Conservation (phyloP, 768 basidiomycete genomes). For the Tricholoma hemisulphureum region DNA sequence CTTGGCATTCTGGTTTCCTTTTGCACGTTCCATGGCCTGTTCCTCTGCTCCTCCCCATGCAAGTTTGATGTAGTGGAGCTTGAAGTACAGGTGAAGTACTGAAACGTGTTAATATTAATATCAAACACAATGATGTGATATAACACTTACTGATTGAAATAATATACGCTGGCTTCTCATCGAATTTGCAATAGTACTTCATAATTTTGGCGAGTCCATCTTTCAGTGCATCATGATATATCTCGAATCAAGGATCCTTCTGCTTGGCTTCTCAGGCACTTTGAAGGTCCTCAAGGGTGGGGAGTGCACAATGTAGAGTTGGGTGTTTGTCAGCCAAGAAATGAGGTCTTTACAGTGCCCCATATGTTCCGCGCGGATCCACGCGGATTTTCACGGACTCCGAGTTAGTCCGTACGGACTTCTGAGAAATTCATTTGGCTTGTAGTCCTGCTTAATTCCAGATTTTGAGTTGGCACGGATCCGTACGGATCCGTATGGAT, state of each 20-base stretch:
- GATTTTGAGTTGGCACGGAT: no score
- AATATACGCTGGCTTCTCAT: slow-evolving; percentile 17
- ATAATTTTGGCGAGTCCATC: slow-evolving; percentile 22
- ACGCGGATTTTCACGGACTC: no score
- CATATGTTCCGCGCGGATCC: no score
- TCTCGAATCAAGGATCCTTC: neutral
- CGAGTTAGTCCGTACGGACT: no score
- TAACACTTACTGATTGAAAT: slow-evolving; percentile 24
- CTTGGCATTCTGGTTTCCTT: slow-evolving; percentile 15
- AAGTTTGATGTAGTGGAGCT: slow-evolving; percentile 23
- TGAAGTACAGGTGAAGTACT: slow-evolving; percentile 32
- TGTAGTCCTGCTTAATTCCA: no score
- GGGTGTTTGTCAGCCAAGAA: slow-evolving; percentile 18
- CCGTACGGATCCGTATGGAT: no score
- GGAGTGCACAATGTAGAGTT: slow-evolving; percentile 26
- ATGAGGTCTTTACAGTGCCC: no score
- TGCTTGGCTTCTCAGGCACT: slow-evolving; percentile 27
- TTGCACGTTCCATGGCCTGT: slow-evolving; percentile 13
- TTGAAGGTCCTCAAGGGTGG: slow-evolving; percentile 25
- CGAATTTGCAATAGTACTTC: slow-evolving; percentile 21
- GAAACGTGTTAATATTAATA: slow-evolving; percentile 21
- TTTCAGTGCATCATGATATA: slow-evolving; percentile 19
- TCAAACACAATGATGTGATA: slow-evolving; percentile 5
- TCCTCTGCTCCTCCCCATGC: slow-evolving; percentile 27
- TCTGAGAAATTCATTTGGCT: no score